Base-by-base conservation (phyloP, 2,329 filamentous ascomycete species). In the Aureobasidium sp. region DNA sequence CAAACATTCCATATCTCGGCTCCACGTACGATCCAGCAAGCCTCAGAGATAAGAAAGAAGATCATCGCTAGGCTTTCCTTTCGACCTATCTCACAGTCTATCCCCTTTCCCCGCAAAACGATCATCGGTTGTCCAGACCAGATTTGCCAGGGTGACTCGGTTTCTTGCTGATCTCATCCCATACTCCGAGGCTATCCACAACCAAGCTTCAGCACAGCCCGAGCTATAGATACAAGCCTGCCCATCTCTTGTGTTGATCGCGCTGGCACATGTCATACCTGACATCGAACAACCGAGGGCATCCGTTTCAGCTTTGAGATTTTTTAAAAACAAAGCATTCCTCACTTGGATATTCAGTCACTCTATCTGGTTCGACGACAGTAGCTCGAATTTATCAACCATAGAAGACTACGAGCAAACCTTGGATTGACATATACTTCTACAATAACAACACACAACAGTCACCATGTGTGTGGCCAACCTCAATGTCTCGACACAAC, bases 381-480 rank as follows among this genome's bases (percentile, higher is more conserved):
- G 5, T 30, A 8, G 13, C 9, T 32, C 16, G 39, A 25, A 3
- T 44, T 44, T 34, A 55, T 42, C 21, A 9, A 32, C 21, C 16
- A 30, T 25, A 16, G 16, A 16, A 45, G 27, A 47, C 44, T 34
- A 47, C 3, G 29, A 30, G 15, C n/a, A 6, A 30, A 9, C 13
- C n/a, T 41, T 15, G 34, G 16, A 21, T 54, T 15, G 15, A 39
- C 9, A 7, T n/a, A n/a, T 21, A 30, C 9, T 41, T 30, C 5
- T 5, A 16, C 30, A 25, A 36, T 21, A 15, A 11, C 21, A 37
- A 32, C 55, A 59, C 7, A 47, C 27, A 47, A 47, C 16, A 42
- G 29, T 21, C 47, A 72, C 48, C 66, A 81, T 81, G 78, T 81
- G 78, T 65, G 70, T 80, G 69, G 78, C 77, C 64, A 76, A 79